Base-by-base conservation (phyloP, 768 basidiomycete genomes). In the Tricholoma flavovirens region DNA sequence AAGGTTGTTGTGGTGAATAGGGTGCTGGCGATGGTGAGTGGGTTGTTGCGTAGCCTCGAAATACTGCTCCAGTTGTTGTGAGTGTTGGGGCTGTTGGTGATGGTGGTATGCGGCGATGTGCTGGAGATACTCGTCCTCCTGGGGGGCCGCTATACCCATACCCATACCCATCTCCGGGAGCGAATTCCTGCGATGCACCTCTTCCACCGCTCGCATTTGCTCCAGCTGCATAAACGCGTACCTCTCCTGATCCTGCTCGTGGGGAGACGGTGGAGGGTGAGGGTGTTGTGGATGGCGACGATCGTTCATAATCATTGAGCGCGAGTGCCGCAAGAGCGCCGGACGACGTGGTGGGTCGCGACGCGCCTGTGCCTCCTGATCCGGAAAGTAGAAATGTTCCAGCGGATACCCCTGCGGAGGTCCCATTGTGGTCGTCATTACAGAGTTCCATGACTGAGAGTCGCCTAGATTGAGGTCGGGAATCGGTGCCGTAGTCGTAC, bases 371-470 rank as follows among this genome's bases (percentile, higher is more conserved):
- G 21, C 56, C 35, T 60, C 55, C 56, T 29, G 49, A 40, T 60
- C 58, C 58, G 50, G 67, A 63, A 58, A 64, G 49, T 61, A 66
- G 51, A 59, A 80, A 72, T 70, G 77, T 54, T 56, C 64, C 65
- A 62, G 58, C 56, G 62, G 63, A 61, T 54, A 50, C 22, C 30
- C 51, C 56, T 22, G 43, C n/a, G 24, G 51, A 51, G 12, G 45
- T 51, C n/a, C 30, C 53, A 30, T 49, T 42, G 19, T n/a, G 42
- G 24, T 76, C 68, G 76, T 87, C 87, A 80, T 90, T 89, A 81
- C 88, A 90, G 79, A 91, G 86, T 63, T 91, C 89, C 87, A 90
- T 81, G 80, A 91, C 85, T 71, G 85, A 79, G 80, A 91, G 83
- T 58, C 89, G 75, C 63, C 89, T 80, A 74, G 86, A 88, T 66